Evolutionary conservation across 2,329 filamentous ascomycete genomes (phyloP).

Genomic region (Orbilia brochopaga): DNA sequence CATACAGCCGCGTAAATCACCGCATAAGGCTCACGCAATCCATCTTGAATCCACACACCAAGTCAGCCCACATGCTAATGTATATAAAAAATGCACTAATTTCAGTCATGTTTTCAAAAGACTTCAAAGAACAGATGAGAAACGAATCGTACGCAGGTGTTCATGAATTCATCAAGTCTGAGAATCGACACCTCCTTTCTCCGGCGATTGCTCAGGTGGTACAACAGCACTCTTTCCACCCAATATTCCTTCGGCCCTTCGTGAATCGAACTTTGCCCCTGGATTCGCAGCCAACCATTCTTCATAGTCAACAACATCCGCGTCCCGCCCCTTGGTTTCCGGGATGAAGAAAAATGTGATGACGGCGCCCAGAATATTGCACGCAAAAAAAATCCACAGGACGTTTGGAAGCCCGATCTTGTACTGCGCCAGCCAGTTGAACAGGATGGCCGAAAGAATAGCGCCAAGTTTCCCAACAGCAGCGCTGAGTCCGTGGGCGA

Average conservation of each 20-base stretch:
- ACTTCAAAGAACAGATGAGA: too few species aligned
- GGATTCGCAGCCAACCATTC: conserved; percentile 51
- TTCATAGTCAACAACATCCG: conserved; percentile 53
- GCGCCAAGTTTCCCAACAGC: conserved; percentile 58
- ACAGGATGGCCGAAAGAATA: conserved; percentile 61
- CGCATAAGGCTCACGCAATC: too few species aligned
- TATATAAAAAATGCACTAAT: too few species aligned
- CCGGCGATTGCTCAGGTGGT: not conserved
- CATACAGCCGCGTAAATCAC: not conserved
- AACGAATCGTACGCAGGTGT: too few species aligned
- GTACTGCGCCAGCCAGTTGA: conserved; percentile 63
- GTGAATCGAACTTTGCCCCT: conserved; percentile 8
- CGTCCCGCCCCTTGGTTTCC: conserved; percentile 54
- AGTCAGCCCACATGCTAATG: too few species aligned
- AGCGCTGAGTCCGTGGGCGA: conserved; percentile 58
- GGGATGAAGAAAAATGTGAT: conserved; percentile 54
- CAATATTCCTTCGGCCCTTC: conserved; percentile 31
- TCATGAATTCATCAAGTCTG: not conserved
- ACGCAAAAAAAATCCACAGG: conserved; percentile 55
- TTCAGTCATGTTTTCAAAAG: too few species aligned
- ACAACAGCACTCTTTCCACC: conserved; percentile 19
- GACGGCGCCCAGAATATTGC: conserved; percentile 53
- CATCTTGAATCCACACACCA: too few species aligned
- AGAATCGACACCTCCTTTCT: conserved; percentile 11
- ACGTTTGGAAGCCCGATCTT: conserved; percentile 52